Base-by-base conservation (phyloP, 176 grass and related monocot genomes). In the Eragrostis curvula region DNA sequence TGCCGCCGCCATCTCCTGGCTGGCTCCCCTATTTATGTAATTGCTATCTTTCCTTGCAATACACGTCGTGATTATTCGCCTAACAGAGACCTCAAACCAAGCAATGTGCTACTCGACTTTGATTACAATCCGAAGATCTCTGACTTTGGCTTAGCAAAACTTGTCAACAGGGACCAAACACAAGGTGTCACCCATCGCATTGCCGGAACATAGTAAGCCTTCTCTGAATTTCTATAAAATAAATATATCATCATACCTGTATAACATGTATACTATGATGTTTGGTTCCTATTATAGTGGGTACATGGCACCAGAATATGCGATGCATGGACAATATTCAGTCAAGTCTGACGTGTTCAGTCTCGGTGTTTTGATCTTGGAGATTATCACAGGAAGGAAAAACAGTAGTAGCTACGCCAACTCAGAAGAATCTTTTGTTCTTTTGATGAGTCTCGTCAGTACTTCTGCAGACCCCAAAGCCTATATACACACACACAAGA, bases 151-250 rank as follows among this genome's bases (percentile, higher is more conserved):
- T 25, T 91, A 23, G 92, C 83, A 12, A 79, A 82, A 43, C 64
- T 89, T 24, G 81, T 94, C 73, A 61, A 58, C 2, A 36, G 53
- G 62, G 89, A 94, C 64, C 85, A 91, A 58, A 45, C 71, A 8
- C 71, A 78, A 46, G 86, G 53, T 50, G 45, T 88, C 11, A 94
- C 89, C 20, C 78, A 70, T 10, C 81, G 70, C 70, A 85, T 94
- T 7, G 80, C 84, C 8, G 89, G 92, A 49, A 94, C 92, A 65
- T 94, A 89, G 92, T 94, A 84, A 94, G 92, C 27, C 63, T 39
- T 12, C 12, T 16, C 12, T 12, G 32, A 9, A 46, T 14, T 55
- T 75, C 9, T 60, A 51, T 11, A 5, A 44, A 24, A 51, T 2
- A 15, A 32, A 56, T 20, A 68, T 0, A 16, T 15, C 12, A 36